Conservation (phyloP, 2,329 filamentous ascomycete genomes). For the Fusarium gaditjirri region DNA sequence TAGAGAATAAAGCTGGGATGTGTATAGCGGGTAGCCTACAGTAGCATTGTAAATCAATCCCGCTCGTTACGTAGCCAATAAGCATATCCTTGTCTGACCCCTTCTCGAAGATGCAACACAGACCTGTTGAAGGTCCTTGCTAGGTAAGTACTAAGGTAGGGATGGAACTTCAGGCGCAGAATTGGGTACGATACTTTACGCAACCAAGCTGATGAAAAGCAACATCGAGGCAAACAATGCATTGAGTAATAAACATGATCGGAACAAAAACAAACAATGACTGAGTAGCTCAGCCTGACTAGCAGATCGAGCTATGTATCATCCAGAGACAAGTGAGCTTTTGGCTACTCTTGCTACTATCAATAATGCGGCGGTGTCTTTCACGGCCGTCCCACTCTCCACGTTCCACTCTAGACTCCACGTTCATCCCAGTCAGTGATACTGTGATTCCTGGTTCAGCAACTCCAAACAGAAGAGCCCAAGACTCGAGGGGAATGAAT, state of each 20-base stretch:
- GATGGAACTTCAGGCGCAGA: slow-evolving; percentile 11
- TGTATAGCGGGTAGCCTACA: slow-evolving; percentile 18
- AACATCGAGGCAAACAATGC: neutral
- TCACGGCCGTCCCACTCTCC: slow-evolving; percentile 36
- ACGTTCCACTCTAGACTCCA: slow-evolving; percentile 41
- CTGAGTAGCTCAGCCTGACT: neutral
- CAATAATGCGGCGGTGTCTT: slow-evolving; percentile 31
- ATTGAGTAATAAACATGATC: neutral
- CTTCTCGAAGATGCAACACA: slow-evolving; percentile 30
- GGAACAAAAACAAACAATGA: slow-evolving; percentile 9
- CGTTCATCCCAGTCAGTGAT: slow-evolving; percentile 31
- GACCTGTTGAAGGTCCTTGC: slow-evolving; percentile 24
- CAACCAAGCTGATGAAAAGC: slow-evolving; percentile 8
- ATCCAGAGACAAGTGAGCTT: neutral
- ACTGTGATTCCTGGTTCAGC: slow-evolving; percentile 14
- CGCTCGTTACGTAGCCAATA: slow-evolving; percentile 27
- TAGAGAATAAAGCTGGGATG: slow-evolving; percentile 17
- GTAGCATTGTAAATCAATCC: slow-evolving; percentile 27
- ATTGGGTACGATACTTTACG: slow-evolving; percentile 3
- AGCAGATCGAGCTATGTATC: neutral
- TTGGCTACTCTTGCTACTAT: slow-evolving; percentile 4
- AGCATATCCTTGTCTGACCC: slow-evolving; percentile 17
- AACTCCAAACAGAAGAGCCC: neutral
- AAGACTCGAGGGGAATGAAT: neutral
- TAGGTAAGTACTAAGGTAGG: neutral